A percentile compares a stretch with the other conserved stretches of the same genome.
Conservation (phyloP, 805 yeast genomes). For the Saccharomycopsis sp. region DNA sequence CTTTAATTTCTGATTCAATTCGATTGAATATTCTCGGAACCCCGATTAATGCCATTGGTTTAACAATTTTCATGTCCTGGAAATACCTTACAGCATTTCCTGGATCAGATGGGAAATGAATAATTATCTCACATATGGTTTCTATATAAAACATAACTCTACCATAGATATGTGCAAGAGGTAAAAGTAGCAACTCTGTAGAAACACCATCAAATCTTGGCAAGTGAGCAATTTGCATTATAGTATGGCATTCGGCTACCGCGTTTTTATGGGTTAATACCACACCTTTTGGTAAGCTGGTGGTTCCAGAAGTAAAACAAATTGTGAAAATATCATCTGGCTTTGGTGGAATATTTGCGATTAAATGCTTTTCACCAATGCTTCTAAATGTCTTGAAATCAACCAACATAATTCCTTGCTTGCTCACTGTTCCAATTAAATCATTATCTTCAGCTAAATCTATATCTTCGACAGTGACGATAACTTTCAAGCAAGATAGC, state of each 20-base stretch:
- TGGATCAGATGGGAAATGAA: conserved; percentile 2
- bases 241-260: too few species aligned
- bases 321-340: conserved; percentile 53
- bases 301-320: conserved; percentile 67
- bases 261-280: conserved; percentile 41
- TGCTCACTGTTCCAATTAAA: conserved; percentile 28
- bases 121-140: background rate
- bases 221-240: background rate
- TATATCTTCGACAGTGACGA: conserved; percentile 51
- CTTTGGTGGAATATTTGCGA: conserved; percentile 39
- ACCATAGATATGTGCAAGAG: conserved; percentile 50
- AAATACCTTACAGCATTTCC: conserved; percentile 30
- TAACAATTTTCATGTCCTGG: conserved; percentile 27
- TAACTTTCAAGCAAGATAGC: conserved; percentile 34
- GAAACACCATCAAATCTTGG: background rate
- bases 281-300: conserved; percentile 67
- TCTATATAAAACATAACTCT: conserved; percentile 25
- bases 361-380: conserved; percentile 37
- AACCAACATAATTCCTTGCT: conserved; percentile 26
- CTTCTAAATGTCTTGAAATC: conserved; percentile 31
- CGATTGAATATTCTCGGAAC: conserved; percentile 51
- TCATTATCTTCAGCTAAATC: conserved; percentile 28
- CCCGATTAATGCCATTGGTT: conserved; percentile 49
- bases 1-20: conserved; percentile 43
- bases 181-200: conserved; percentile 37